Conservation (phyloP, 2,329 filamentous ascomycete genomes). For the Thermomyces lanuginosus region DNA sequence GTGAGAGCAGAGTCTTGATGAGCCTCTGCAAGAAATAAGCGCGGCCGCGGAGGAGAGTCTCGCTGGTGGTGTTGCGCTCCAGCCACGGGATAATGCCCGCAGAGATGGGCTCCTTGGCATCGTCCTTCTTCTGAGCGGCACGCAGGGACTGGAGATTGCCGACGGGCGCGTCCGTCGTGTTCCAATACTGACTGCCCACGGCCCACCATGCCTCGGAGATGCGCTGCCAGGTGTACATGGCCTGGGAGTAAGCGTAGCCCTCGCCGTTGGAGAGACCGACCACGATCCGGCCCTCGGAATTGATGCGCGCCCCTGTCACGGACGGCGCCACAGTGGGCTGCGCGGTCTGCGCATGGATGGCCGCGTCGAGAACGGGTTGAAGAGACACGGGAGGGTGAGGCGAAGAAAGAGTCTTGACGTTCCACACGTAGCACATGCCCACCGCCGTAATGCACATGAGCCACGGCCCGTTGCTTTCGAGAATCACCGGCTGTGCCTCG, state of each 20-base stretch:
- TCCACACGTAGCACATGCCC: constrained; percentile 87
- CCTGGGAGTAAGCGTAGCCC: constrained; percentile 73
- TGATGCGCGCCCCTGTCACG: constrained; percentile 79
- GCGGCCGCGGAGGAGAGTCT: constrained; percentile 77
- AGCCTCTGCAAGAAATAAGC: constrained; percentile 83
- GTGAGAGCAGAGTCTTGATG: constrained; percentile 72
- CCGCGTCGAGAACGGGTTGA: constrained; percentile 74
- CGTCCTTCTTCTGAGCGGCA: constrained; percentile 43
- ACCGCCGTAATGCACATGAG: constrained; percentile 76
- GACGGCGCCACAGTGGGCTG: constrained; percentile 68
- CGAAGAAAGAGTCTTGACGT: constrained; percentile 64
- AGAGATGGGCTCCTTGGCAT: constrained; percentile 47
- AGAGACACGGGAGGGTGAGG: constrained; percentile 83
- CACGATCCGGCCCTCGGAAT: constrained; percentile 69
- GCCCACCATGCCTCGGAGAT: constrained; percentile 98
- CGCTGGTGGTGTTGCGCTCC: constrained; percentile 86
- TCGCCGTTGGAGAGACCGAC: constrained; percentile 91
- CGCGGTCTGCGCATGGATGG: constrained; percentile 58
- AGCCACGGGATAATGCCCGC: constrained; percentile 85
- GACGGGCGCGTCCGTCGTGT: constrained; percentile 82
- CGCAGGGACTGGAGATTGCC: constrained; percentile 60
- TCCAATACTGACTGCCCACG: constrained; percentile 96
- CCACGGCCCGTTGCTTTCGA: constrained; percentile 82
- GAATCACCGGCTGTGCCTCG: constrained; percentile 83
- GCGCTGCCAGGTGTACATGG: constrained; percentile 83